phyloP scores from a whole-genome alignment of 2,329 filamentous ascomycete species.

The Aaosphaeria pasadenensis region DNA sequence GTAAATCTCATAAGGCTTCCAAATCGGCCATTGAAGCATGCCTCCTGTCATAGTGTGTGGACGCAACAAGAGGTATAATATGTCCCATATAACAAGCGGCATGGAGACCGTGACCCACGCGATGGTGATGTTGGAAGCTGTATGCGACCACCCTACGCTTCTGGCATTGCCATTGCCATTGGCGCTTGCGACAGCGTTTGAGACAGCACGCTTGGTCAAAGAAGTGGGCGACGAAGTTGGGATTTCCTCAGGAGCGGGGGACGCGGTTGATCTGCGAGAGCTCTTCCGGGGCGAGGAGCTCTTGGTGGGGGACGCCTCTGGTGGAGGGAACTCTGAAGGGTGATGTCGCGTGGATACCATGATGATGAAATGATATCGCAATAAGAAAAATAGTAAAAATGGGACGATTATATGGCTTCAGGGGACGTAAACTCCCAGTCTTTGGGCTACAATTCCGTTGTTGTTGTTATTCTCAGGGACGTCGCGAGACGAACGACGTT shows the following conservation, averaged over 20 bases:
- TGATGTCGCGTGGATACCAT: constrained; percentile 43
- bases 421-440: too few species aligned
- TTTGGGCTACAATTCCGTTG: too few species aligned
- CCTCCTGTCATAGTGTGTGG: constrained; percentile 82
- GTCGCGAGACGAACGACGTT: too few species aligned
- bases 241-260: constrained; percentile 24
- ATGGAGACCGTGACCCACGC: constrained; percentile 73
- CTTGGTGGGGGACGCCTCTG: constrained; percentile 35
- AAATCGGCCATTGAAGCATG: constrained; percentile 67
- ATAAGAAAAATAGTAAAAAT: too few species aligned
- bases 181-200: constrained; percentile 11
- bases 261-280: constrained; percentile 31
- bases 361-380: neutral
- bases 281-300: constrained; percentile 18
- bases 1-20: constrained; percentile 76
- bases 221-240: constrained; percentile 14
- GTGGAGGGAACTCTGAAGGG: constrained; percentile 33
- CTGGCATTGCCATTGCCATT: constrained; percentile 4
- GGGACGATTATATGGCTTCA: too few species aligned
- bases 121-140: constrained; percentile 58
- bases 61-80: constrained; percentile 72
- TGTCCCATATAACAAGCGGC: constrained; percentile 80
- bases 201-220: constrained; percentile 21
- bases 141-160: constrained; percentile 53
- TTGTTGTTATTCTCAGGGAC: too few species aligned